Percentiles rank a stretch among this genome's conserved stretches.
phyloP scores from a whole-genome alignment of 2,329 filamentous ascomycete genomes.

The Orbilia oligospora region DNA sequence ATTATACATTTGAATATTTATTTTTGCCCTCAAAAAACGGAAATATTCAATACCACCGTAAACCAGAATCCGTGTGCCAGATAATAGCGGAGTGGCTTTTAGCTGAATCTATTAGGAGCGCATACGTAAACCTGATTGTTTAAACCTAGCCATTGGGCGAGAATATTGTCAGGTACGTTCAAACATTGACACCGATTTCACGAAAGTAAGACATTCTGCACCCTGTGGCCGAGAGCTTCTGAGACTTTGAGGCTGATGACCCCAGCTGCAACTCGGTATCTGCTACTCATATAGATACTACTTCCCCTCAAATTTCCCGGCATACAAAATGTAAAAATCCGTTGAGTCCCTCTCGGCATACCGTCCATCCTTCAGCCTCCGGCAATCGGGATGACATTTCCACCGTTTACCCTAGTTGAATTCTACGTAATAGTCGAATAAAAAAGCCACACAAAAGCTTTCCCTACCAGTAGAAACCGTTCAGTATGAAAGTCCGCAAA shows the following conservation, averaged over 20 bases:
- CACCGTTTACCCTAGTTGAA: neutral
- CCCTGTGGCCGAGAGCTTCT: constrained; percentile 5
- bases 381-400: constrained; percentile 5
- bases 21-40: neutral
- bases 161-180: neutral
- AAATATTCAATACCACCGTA: neutral
- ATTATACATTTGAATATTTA: constrained; percentile 12
- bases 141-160: neutral
- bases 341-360: constrained; percentile 5
- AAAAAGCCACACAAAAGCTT: constrained; percentile 8
- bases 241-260: constrained; percentile 40
- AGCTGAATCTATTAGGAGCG: constrained; percentile 1
- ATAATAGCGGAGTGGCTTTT: constrained; percentile 6
- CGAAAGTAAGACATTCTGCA: constrained; percentile 39
- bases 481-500: constrained; percentile 10
- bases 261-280: neutral
- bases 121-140: neutral
- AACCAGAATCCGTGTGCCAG: neutral
- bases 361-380: constrained; percentile 11
- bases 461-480: neutral
- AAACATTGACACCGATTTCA: constrained; percentile 13
- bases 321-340: neutral
- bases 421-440: constrained; percentile 3
- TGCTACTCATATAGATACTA: neutral
- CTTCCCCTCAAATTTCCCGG: neutral